Base-by-base conservation (phyloP, 805 yeast species). In the Ogataea chonburiensis region DNA sequence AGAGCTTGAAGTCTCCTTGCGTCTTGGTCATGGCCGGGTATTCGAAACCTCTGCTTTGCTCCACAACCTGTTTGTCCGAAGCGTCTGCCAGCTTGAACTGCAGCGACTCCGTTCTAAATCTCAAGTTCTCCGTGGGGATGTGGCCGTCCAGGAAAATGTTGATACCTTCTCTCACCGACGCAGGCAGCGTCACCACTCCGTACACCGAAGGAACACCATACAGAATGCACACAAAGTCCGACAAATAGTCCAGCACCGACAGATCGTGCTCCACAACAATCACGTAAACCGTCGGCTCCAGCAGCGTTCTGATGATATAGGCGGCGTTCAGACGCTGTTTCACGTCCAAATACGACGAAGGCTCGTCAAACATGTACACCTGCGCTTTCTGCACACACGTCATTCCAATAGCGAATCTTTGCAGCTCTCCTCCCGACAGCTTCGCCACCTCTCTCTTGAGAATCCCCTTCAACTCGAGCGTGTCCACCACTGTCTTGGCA, bases 291-390 rank as follows among this genome's bases (percentile, higher is more conserved):
- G 88, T 77, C 30, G 91, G 77, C 40, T 67, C 72, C 55, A 93
- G 71, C 49, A 93, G 69, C 13, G 93, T 80, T 67, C 99, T 82
- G 53, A 93, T 93, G 58, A 87, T 83, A 63, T 79, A 80, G 41
- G 98, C 99, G 39, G 99, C 98, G 55, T 93, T 85, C 66, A 93
- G 77, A 79, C 98, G 91, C 70, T 93, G 98, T 68, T 93, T 93
- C 50, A 93, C 98, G 75, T 93, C 98, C 64, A 93, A 71, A 68
- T 93, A 93, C 8, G 98, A 93, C 13, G 98, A 89, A 30, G 98
- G 98, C 71, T 93, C 98, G 68, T 93, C 98, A 66, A 93, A 93
- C 98, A 93, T 93, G 69, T 93, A 93, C 28, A 93, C 98, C 53
- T 87, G 85, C 39, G 98, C 98, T 20, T 70, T 71, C 68, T 91